A percentile compares a stretch with the other conserved stretches of the same genome.
Evolutionary conservation across 2,329 filamentous ascomycete genomes (phyloP).

Genomic region (Orbilia blumenaviensis): DNA sequence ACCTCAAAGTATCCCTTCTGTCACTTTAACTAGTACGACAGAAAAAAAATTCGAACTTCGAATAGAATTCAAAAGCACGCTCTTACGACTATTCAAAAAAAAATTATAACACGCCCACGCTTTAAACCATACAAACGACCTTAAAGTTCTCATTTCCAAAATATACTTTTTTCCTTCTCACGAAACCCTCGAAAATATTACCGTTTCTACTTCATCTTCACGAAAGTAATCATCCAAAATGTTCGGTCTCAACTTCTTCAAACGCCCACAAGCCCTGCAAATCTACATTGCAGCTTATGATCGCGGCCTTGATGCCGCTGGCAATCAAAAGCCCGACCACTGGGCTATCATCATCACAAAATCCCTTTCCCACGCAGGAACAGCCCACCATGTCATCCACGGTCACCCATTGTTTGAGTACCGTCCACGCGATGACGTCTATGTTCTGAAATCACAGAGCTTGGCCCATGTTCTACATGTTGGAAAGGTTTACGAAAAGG

Average conservation of each 20-base stretch:
- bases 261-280: slow-evolving; percentile 33
- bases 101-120: background rate
- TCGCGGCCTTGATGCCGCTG: slow-evolving; percentile 44
- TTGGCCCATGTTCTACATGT: slow-evolving; percentile 44
- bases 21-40: slow-evolving; percentile 54
- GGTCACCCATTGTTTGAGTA: slow-evolving; percentile 52
- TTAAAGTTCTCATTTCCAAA: no score
- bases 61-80: background rate
- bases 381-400: slow-evolving; percentile 53
- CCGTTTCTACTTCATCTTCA: background rate
- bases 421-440: slow-evolving; percentile 46
- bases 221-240: slow-evolving; percentile 26
- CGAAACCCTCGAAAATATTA: background rate
- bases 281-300: slow-evolving; percentile 51
- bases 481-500: slow-evolving; percentile 50
- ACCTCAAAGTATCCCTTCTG: slow-evolving; percentile 31
- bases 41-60: background rate
- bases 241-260: slow-evolving; percentile 40
- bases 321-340: slow-evolving; percentile 48
- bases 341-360: slow-evolving; percentile 52
- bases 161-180: background rate
- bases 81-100: slow-evolving; percentile 11
- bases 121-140: slow-evolving; percentile 2
- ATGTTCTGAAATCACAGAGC: slow-evolving; percentile 48
- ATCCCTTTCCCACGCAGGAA: slow-evolving; percentile 46